phyloP scores from a whole-genome alignment of 1,139 yeast genomes.

The Nakaseomyces glabratus region DNA sequence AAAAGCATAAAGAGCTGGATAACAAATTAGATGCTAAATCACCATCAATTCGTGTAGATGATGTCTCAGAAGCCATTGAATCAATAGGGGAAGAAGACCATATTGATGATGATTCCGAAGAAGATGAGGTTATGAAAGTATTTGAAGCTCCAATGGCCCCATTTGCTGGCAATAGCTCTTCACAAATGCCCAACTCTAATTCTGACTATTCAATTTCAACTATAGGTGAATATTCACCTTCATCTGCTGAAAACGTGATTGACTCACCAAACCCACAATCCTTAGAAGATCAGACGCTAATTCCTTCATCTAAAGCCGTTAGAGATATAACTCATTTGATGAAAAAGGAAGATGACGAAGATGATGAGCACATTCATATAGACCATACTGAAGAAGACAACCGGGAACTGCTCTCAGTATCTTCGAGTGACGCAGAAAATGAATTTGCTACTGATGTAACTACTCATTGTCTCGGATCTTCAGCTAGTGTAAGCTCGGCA shows the following conservation, averaged over 20 bases:
- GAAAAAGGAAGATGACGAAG: conserved; percentile 1
- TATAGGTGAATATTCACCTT: conserved; percentile 38
- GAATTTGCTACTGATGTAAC: conserved; percentile 21
- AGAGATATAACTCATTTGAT: conserved; percentile 26
- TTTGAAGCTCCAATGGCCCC: conserved; percentile 30
- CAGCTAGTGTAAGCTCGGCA: conserved; percentile 21
- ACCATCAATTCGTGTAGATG: too few relatives aligned
- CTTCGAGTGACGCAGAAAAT: conserved; percentile 10
- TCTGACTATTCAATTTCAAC: conserved; percentile 30
- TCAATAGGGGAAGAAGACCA: too few relatives aligned
- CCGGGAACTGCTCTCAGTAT: conserved; percentile 10
- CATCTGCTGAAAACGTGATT: conserved; percentile 34
- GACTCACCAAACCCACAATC: conserved; percentile 25
- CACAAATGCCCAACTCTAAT: conserved; percentile 21
- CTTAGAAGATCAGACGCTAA: conserved; percentile 9
- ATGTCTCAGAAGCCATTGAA: too few relatives aligned
- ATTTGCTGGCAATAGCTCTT: conserved; percentile 15
- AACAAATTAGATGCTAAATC: too few relatives aligned
- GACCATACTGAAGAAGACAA: conserved; percentile 4
- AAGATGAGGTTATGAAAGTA: conserved; percentile 23
- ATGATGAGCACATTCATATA: background rate
- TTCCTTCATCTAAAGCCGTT: conserved; percentile 29
- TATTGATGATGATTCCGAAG: conserved; percentile 9
- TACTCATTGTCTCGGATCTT: conserved; percentile 16
- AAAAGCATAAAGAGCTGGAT: too few relatives aligned